These are phyloP conservation scores for Aquanectria penicillioides DNA, from an alignment of 2,329 filamentous ascomycete species.

Conservation along the genomic window DNA sequence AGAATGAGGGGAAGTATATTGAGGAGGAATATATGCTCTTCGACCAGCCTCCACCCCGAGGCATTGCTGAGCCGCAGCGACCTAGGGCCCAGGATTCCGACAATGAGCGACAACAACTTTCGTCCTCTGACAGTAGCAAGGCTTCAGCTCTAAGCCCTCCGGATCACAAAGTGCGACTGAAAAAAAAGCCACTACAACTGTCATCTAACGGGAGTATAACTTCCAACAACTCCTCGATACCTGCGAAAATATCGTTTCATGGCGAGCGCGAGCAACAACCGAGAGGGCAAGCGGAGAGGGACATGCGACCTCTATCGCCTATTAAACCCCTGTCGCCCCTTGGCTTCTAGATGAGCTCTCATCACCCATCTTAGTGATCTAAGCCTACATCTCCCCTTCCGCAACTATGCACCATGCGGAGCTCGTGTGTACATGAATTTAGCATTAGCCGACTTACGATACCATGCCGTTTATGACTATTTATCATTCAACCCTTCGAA, in stretches of 20 bases:
- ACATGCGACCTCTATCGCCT: slow-evolving; percentile 68
- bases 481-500: slow-evolving; percentile 27
- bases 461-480: slow-evolving; percentile 48
- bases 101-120: slow-evolving; percentile 46
- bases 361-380: slow-evolving; percentile 16
- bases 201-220: slow-evolving; percentile 56
- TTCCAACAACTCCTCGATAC: slow-evolving; percentile 51
- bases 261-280: slow-evolving; percentile 48
- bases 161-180: slow-evolving; percentile 43
- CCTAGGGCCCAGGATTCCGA: slow-evolving; percentile 38
- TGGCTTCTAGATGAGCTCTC: slow-evolving; percentile 56
- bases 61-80: slow-evolving; percentile 52
- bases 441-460: slow-evolving; percentile 44
- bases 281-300: slow-evolving; percentile 52
- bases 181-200: slow-evolving; percentile 55
- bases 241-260: slow-evolving; percentile 58
- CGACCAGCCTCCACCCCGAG: slow-evolving; percentile 64
- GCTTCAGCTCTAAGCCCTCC: slow-evolving; percentile 48
- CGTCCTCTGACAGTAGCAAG: slow-evolving; percentile 74
- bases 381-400: slow-evolving; percentile 11
- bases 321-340: slow-evolving; percentile 74
- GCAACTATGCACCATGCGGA: slow-evolving; percentile 20
- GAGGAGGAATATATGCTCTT: slow-evolving; percentile 73
- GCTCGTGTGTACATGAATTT: slow-evolving; percentile 28
- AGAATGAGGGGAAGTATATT: slow-evolving; percentile 84